phyloP scores from a whole-genome alignment of 2,329 filamentous ascomycete species.

The Cladorrhinum sp. region DNA sequence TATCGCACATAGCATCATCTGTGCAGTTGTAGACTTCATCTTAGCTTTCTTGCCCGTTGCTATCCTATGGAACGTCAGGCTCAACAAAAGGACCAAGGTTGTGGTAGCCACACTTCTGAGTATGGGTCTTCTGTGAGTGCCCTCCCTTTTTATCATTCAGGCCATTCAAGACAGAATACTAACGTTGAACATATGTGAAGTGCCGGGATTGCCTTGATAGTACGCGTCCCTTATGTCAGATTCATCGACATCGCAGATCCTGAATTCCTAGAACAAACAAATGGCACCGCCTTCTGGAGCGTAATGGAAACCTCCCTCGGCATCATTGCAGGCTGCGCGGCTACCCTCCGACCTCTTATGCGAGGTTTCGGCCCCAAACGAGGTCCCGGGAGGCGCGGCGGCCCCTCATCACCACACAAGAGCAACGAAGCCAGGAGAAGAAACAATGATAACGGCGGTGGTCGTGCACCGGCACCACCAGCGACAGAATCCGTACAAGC shows the following conservation, averaged over 20 bases:
- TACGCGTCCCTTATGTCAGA: constrained; percentile 37
- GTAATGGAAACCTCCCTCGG: constrained; percentile 38
- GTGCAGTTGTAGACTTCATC: constrained; percentile 45
- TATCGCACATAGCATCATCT: constrained; percentile 45
- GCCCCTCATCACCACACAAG: background rate
- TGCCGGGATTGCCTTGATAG: constrained; percentile 38
- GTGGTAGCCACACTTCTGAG: constrained; percentile 46
- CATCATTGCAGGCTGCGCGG: constrained; percentile 36
- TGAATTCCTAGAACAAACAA: constrained; percentile 33
- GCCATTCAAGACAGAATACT: background rate
- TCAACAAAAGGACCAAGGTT: constrained; percentile 45
- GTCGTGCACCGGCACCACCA: background rate
- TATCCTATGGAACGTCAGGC: constrained; percentile 50
- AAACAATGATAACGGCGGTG: background rate
- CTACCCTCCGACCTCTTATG: constrained; percentile 30
- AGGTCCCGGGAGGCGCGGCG: background rate
- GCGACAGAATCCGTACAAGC: background rate
- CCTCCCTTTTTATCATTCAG: background rate
- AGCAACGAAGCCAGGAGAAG: background rate
- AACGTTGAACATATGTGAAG: constrained; percentile 24
- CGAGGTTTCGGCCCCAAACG: background rate
- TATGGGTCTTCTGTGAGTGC: constrained; percentile 49
- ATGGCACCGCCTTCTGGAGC: constrained; percentile 39
- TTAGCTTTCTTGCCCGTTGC: constrained; percentile 49
- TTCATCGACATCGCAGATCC: constrained; percentile 26